Percentiles rank a stretch among this genome's conserved stretches.
phyloP scores from a whole-genome alignment of 2,329 filamentous ascomycete genomes.

The Arachnomyces sp. region DNA sequence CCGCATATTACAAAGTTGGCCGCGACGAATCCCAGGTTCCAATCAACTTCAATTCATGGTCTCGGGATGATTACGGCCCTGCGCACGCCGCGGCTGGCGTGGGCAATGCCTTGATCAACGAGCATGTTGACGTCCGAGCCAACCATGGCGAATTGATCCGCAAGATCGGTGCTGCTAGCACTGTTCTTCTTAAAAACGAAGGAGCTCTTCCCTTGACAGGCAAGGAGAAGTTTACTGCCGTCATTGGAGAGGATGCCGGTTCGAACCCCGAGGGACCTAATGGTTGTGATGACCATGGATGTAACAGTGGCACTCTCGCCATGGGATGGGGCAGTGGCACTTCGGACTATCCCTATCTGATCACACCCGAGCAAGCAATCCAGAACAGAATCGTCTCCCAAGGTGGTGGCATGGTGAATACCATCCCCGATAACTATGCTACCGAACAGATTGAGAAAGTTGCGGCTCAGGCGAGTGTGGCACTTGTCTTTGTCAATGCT shows the following conservation, averaged over 20 bases:
- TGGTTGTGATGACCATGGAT: conserved; percentile 63
- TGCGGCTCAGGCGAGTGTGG: conserved; percentile 46
- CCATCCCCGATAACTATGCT: conserved; percentile 53
- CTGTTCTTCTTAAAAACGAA: conserved; percentile 82
- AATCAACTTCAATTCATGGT: conserved; percentile 89
- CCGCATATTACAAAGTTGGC: conserved; percentile 58
- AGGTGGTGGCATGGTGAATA: conserved; percentile 56
- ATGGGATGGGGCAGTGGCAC: conserved; percentile 59
- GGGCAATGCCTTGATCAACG: conserved; percentile 63
- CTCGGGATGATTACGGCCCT: conserved; percentile 64
- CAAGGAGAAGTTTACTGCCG: conserved; percentile 65
- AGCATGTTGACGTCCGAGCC: conserved; percentile 73
- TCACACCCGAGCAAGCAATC: conserved; percentile 57
- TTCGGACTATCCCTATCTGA: conserved; percentile 55
- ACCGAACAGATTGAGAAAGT: conserved; percentile 43
- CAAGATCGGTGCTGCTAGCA: conserved; percentile 68
- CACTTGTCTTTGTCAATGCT: conserved; percentile 83
- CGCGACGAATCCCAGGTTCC: conserved; percentile 45
- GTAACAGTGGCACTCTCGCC: conserved; percentile 52
- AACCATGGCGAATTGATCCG: conserved; percentile 69
- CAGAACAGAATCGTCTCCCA: conserved; percentile 59
- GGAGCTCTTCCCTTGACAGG: conserved; percentile 66
- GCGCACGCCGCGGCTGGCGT: conserved; percentile 56
- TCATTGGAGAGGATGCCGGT: conserved; percentile 78
- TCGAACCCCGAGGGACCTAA: conserved; percentile 70